phyloP scores from a whole-genome alignment of 306 rosid genomes.

The Cucurbita maxima region DNA sequence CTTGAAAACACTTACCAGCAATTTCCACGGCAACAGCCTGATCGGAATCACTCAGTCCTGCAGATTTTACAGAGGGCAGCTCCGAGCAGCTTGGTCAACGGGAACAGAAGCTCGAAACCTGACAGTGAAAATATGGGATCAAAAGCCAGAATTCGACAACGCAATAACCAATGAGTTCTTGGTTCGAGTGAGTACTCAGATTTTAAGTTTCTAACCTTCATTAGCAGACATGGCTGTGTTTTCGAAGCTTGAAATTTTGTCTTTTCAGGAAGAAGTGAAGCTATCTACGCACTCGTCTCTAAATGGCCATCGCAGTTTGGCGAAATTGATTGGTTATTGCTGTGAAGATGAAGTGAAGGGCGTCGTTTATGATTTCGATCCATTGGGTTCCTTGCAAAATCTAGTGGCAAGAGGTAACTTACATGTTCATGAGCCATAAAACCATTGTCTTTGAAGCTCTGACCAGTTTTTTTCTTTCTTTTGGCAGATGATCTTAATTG shows the following conservation, averaged over 20 bases:
- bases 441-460: not conserved
- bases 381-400: slow-evolving; percentile 33
- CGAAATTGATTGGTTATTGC: slow-evolving; percentile 40
- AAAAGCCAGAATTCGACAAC: not conserved
- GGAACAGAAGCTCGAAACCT: slow-evolving; percentile 16
- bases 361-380: slow-evolving; percentile 42
- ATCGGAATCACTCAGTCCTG: slow-evolving; percentile 36
- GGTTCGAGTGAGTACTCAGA: slow-evolving; percentile 19
- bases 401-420: slow-evolving; percentile 29
- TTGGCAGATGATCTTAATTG: slow-evolving; percentile 29
- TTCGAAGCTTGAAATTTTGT: not conserved
- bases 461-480: no score
- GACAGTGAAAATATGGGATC: slow-evolving; percentile 36
- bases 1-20: slow-evolving; percentile 28
- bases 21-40: slow-evolving; percentile 26
- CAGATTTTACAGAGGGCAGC: slow-evolving; percentile 33
- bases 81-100: slow-evolving; percentile 5
- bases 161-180: slow-evolving; percentile 11
- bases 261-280: slow-evolving; percentile 35
- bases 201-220: not conserved
- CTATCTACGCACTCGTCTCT: slow-evolving; percentile 27
- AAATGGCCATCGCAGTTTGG: slow-evolving; percentile 27
- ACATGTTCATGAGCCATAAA: not conserved
- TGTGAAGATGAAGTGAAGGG: slow-evolving; percentile 37
- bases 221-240: not conserved